Evolutionary conservation across 2,329 filamentous ascomycete species (phyloP).

Genomic region (Xylariaceae sp.): DNA sequence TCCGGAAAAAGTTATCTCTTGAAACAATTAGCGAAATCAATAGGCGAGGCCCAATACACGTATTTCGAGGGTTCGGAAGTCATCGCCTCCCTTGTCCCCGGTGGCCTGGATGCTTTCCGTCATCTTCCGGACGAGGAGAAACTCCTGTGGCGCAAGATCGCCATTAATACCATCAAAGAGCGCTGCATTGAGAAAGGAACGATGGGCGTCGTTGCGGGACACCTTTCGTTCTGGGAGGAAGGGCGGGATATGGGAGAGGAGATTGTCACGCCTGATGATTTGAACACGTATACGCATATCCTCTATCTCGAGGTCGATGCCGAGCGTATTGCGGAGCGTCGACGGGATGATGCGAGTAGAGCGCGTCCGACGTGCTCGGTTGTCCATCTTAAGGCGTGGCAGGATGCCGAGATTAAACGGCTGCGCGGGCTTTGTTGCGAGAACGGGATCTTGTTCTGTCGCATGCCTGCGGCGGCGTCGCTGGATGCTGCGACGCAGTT

Average conservation of each 20-base stretch:
- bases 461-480: slow-evolving; percentile 2
- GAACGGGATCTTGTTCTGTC: slow-evolving; percentile 44
- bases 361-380: slow-evolving; percentile 32
- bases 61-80: slow-evolving; percentile 51
- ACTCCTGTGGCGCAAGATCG: slow-evolving; percentile 35
- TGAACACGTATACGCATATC: slow-evolving; percentile 50
- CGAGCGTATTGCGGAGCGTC: slow-evolving; percentile 35
- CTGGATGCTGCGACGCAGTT: slow-evolving; percentile 24
- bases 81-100: slow-evolving; percentile 39
- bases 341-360: slow-evolving; percentile 35
- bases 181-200: slow-evolving; percentile 33
- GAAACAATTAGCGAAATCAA: slow-evolving; percentile 33
- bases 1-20: slow-evolving; percentile 30
- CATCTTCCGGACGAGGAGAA: slow-evolving; percentile 35
- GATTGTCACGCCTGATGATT: slow-evolving; percentile 43
- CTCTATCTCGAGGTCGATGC: slow-evolving; percentile 47
- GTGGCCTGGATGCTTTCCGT: slow-evolving; percentile 46
- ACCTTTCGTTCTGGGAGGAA: slow-evolving; percentile 51
- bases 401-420: slow-evolving; percentile 39
- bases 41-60: slow-evolving; percentile 31
- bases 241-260: slow-evolving; percentile 25
- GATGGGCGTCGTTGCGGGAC: slow-evolving; percentile 47
- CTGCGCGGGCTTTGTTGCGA: slow-evolving; percentile 41
- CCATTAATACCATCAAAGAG: slow-evolving; percentile 41
- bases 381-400: slow-evolving; percentile 43